Percentiles rank a stretch among this genome's conserved stretches.
Conservation (phyloP, 2,329 filamentous ascomycete species). For the Pyricularia sp. region DNA sequence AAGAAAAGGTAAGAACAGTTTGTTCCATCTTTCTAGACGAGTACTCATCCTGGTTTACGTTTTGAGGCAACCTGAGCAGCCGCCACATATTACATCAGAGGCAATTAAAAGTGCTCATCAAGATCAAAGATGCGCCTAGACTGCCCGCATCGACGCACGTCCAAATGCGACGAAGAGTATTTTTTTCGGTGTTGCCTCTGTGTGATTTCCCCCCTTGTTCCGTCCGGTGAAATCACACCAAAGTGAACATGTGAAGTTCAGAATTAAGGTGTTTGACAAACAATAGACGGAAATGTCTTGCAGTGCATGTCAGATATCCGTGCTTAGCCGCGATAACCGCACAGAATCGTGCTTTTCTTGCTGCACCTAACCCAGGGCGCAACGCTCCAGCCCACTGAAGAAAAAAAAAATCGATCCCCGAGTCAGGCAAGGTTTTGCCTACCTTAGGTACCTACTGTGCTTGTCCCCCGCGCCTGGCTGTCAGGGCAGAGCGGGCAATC, state of each 20-base stretch:
- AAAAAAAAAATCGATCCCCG: too few species aligned
- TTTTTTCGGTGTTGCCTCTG: neutral
- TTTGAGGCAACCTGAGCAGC: neutral
- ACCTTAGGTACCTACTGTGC: too few species aligned
- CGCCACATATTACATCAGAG: neutral
- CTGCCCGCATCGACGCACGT: neutral
- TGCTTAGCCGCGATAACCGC: neutral
- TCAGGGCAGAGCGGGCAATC: neutral
- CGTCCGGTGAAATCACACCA: neutral
- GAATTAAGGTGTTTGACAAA: neutral
- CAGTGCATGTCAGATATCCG: neutral
- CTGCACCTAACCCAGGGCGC: neutral
- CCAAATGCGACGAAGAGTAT: neutral
- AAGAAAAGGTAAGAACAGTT: too few species aligned
- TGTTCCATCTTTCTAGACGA: too few species aligned
- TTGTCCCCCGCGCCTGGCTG: neutral
- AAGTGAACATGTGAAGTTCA: neutral
- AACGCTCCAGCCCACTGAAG: too few species aligned
- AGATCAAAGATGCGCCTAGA: neutral
- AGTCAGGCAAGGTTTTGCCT: neutral
- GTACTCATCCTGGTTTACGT: neutral
- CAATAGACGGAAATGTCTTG: neutral
- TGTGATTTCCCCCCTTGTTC: neutral
- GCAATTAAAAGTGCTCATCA: too few species aligned
- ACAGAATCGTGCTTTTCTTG: neutral